These are phyloP conservation scores for Arctostaphylos glauca DNA, from an alignment of 148 eudicot genomes.

Conservation along the genomic window DNA sequence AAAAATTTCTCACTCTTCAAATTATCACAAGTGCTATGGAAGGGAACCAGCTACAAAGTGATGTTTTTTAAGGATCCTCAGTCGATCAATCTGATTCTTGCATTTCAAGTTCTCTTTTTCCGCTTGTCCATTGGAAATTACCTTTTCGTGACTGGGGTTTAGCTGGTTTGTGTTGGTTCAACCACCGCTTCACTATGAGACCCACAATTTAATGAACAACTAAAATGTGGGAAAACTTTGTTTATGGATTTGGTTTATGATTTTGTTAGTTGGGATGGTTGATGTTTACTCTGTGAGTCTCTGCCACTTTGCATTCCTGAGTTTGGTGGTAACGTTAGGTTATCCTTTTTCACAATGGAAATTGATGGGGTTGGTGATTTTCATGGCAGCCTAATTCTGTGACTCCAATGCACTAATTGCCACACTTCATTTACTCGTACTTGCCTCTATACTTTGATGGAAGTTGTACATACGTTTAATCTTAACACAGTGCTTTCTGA, in stretches of 20 bases:
- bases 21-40: not conserved
- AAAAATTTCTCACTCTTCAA: not conserved
- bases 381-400: not conserved
- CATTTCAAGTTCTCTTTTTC: not conserved
- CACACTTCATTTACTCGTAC: not conserved
- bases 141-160: not conserved
- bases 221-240: too few species aligned
- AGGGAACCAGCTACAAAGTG: conserved; percentile 3
- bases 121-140: not conserved
- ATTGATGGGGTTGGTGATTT: not conserved
- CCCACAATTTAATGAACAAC: not conserved
- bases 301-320: not conserved
- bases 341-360: not conserved
- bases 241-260: not conserved
- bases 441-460: not conserved
- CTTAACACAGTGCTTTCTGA: not conserved
- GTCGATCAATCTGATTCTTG: not conserved
- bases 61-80: not conserved
- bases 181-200: not conserved
- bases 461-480: not conserved
- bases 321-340: not conserved
- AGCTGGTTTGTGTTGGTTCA: conserved; percentile 8
- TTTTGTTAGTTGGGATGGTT: conserved; percentile 6
- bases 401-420: not conserved
- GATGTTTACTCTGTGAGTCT: not conserved